phyloP scores from a whole-genome alignment of 345 rosid genomes.

The Eutrema heterophyllum region DNA sequence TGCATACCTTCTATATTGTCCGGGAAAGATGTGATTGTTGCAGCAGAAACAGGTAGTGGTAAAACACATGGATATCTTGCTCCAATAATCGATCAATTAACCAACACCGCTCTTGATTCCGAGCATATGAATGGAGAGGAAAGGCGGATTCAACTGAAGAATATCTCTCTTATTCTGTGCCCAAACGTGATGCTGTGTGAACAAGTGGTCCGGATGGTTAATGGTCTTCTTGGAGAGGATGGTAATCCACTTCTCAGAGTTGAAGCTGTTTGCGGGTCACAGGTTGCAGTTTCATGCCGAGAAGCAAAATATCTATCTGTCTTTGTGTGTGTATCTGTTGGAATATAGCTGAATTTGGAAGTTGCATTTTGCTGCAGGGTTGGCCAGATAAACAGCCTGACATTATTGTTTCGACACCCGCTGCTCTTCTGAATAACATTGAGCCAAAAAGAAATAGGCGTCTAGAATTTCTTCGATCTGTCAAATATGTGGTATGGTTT shows the following conservation, averaged over 20 bases:
- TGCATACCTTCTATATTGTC: conserved; percentile 61
- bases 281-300: conserved; percentile 39
- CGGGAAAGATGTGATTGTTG: conserved; percentile 83
- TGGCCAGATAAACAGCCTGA: conserved; percentile 78
- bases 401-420: conserved; percentile 83
- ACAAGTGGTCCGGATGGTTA: conserved; percentile 89
- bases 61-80: conserved; percentile 81
- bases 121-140: conserved; percentile 9
- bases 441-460: conserved; percentile 52
- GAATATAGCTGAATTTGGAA: conserved; percentile 13
- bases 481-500: conserved; percentile 72
- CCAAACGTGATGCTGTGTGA: conserved; percentile 90
- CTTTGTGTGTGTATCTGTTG: neutral
- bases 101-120: conserved; percentile 8
- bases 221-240: conserved; percentile 51
- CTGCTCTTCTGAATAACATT: conserved; percentile 76
- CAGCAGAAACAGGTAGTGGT: conserved; percentile 98
- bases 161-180: conserved; percentile 68
- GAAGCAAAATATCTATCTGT: neutral
- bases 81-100: conserved; percentile 64
- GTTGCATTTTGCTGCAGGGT: conserved; percentile 51
- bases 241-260: conserved; percentile 66
- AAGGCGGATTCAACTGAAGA: conserved; percentile 8
- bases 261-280: conserved; percentile 68
- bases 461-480: conserved; percentile 52